Evolutionary conservation across 1,139 yeast species (phyloP).

Genomic region (Geotrichum macrosporum): DNA sequence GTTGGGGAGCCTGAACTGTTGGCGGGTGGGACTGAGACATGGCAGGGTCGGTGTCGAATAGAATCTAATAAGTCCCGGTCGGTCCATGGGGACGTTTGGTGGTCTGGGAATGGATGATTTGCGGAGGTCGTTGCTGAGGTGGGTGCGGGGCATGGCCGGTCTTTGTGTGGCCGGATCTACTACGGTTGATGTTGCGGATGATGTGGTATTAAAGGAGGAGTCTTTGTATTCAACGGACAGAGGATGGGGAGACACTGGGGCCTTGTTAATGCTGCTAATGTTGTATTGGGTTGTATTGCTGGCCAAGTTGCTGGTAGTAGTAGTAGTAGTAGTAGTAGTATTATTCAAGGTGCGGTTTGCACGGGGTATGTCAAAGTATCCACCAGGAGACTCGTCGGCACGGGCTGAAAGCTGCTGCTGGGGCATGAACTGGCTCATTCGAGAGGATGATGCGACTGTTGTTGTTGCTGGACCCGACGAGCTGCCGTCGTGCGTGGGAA

Average conservation of each 20-base stretch:
- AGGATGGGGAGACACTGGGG: slow-evolving; percentile 16
- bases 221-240: slow-evolving; percentile 16
- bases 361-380: slow-evolving; percentile 16
- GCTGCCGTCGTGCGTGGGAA: background rate
- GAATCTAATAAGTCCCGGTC: slow-evolving; percentile 32
- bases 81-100: slow-evolving; percentile 7
- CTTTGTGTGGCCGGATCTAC: background rate
- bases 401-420: too few relatives aligned
- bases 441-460: background rate
- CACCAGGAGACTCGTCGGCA: slow-evolving; percentile 2
- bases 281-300: too few relatives aligned
- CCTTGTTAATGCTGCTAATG: too few relatives aligned
- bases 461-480: background rate
- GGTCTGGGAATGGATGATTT: background rate
- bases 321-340: too few relatives aligned
- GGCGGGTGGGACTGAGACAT: slow-evolving; percentile 37
- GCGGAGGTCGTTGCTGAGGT: background rate
- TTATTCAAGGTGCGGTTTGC: too few relatives aligned
- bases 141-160: background rate
- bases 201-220: background rate
- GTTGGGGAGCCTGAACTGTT: slow-evolving; percentile 38
- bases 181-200: background rate
- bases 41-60: slow-evolving; percentile 36
- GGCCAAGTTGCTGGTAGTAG: too few relatives aligned
- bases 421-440: slow-evolving; percentile 2